Evolutionary conservation across 2,329 filamentous ascomycete species (phyloP), one percentile per base, ranked within the genome.

Genomic region (Pestalotiopsis sp.): DNA sequence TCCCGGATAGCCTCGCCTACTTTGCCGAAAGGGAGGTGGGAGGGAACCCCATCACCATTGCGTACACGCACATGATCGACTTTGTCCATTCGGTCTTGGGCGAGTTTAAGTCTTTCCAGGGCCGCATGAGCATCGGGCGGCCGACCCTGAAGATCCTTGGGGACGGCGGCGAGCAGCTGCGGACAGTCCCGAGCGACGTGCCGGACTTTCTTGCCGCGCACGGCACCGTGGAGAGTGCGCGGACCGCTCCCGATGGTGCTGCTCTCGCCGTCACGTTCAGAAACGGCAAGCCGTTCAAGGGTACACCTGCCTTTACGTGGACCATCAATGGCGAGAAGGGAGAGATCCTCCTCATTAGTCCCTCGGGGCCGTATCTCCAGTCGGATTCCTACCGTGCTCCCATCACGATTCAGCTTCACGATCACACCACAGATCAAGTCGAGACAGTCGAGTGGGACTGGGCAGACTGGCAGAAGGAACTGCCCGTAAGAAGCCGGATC

Each of bases 291-390:
- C 80, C 83, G 0, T 88, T 88, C 74, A 82, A 82, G 0, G 83
- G 79, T 1, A 81, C 84, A 0, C 80, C 84, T 0, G 79, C 77
- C 2, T 73, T 87, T 0, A 36, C 81, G 0, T 89, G 87, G 84
- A 81, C 79, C 6, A 82, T 90, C 52, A 79, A 83, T 59, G 86
- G 87, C 23, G 82, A 85, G 65, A 83, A 81, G 69, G 86, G 85
- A 0, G 85, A 88, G 75, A 78, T 88, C 3, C 76, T 82, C 14
- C 72, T 87, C 0, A 77, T 76, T 0, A 74, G 60, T 36, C 60
- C 79, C 0, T 69, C 70, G 4, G 75, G 72, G 0, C 78, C 67
- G 39, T 73, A 71, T 39, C 67, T 72, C 23, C 72, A 80, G n/a
- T 78, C 78, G 1, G 58, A 69, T 23, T 67, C 80, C 61, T 79